Percentiles rank a stretch among this genome's conserved stretches.
phyloP scores from a whole-genome alignment of 2,329 filamentous ascomycete genomes.

The Hypoxylon sp. region DNA sequence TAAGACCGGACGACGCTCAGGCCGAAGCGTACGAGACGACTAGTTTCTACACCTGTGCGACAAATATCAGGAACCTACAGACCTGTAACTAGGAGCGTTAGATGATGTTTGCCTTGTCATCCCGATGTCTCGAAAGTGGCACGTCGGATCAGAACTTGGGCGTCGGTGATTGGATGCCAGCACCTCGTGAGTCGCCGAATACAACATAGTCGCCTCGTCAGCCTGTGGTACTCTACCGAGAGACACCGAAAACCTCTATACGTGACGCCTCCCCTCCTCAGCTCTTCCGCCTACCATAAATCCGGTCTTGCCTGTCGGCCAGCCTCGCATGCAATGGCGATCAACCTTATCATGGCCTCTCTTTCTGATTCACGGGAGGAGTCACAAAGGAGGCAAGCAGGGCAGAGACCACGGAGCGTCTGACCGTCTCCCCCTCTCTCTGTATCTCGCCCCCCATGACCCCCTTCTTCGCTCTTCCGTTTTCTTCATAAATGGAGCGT shows the following conservation, averaged over 20 bases:
- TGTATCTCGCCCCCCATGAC: too few species aligned
- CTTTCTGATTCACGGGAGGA: constrained; percentile 5
- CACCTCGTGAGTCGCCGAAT: not conserved
- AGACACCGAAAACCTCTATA: not conserved
- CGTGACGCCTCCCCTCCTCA: not conserved
- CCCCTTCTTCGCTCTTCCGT: not conserved
- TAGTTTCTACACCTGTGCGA: not conserved
- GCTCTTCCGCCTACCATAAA: not conserved
- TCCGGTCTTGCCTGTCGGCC: constrained; percentile 6
- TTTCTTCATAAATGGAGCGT: not conserved
- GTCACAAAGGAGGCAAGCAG: not conserved
- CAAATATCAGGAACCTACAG: too few species aligned
- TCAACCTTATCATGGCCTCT: constrained; percentile 3
- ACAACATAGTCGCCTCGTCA: too few species aligned
- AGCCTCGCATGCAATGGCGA: constrained; percentile 1
- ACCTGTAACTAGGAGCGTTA: not conserved
- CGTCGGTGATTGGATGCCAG: not conserved
- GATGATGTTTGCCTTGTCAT: not conserved
- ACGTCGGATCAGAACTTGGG: not conserved
- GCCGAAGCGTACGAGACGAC: not conserved
- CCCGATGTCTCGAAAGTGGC: not conserved
- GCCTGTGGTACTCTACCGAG: not conserved
- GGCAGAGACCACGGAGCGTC: not conserved
- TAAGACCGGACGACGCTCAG: too few species aligned
- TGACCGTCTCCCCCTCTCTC: not conserved